These are phyloP conservation scores for Bauhinia variegata DNA, from an alignment of 306 rosid species.

Conservation along the genomic window DNA sequence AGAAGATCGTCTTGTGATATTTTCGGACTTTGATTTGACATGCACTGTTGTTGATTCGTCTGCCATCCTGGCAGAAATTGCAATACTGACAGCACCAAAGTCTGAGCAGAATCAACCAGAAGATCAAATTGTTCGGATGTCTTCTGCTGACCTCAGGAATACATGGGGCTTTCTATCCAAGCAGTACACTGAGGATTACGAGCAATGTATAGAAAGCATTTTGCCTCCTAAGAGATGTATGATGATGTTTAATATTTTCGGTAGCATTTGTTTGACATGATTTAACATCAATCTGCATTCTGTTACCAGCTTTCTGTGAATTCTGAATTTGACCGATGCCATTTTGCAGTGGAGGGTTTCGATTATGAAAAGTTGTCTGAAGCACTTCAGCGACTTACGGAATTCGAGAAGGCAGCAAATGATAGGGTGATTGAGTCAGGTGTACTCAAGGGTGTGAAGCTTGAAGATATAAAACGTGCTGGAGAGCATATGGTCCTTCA, in stretches of 20 bases:
- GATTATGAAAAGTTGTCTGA: conserved; percentile 57
- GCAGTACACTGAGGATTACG: conserved; percentile 90
- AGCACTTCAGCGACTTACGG: conserved; percentile 81
- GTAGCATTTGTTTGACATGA: conserved; percentile 21
- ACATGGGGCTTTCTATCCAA: conserved; percentile 78
- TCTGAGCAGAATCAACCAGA: conserved; percentile 76
- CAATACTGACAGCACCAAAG: conserved; percentile 84
- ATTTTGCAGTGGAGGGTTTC: conserved; percentile 63
- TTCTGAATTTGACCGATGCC: conserved; percentile 18
- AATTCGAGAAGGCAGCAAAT: conserved; percentile 82
- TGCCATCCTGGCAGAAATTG: conserved; percentile 95
- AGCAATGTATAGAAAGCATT: conserved; percentile 84
- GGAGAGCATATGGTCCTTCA: conserved; percentile 86
- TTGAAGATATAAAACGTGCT: conserved; percentile 88
- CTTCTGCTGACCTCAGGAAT: conserved; percentile 79
- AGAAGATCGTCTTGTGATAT: conserved; percentile 66
- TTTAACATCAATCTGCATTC: conserved; percentile 24
- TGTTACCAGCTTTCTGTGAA: conserved; percentile 18
- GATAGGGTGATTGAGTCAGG: conserved; percentile 83
- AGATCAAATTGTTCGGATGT: conserved; percentile 64
- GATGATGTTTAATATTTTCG: conserved; percentile 37
- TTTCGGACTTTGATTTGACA: conserved; percentile 97
- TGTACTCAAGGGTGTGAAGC: conserved; percentile 86
- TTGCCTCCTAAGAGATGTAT: conserved; percentile 66
- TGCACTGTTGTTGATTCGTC: conserved; percentile 95